phyloP scores from a whole-genome alignment of 305 asterid genomes.

The Solanum hybrid region DNA sequence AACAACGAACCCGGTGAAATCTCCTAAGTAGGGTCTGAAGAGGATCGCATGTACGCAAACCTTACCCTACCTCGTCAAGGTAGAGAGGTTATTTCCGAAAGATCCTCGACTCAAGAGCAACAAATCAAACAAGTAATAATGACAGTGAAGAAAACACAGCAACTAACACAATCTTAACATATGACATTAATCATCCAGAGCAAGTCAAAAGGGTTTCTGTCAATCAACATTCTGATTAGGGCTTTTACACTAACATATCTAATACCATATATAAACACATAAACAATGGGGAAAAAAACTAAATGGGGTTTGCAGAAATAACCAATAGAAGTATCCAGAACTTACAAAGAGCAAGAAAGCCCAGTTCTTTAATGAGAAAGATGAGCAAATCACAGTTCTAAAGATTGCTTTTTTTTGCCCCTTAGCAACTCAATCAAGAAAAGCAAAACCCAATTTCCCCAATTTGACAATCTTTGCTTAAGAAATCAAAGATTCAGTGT shows the following conservation, averaged over 20 bases:
- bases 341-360: constrained; percentile 11
- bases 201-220: background rate
- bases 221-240: background rate
- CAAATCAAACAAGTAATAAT: background rate
- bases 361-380: background rate
- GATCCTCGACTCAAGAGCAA: background rate
- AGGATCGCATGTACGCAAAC: background rate
- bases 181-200: background rate
- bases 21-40: background rate
- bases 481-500: background rate
- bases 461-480: background rate
- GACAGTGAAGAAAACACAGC: background rate
- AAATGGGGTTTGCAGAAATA: background rate
- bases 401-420: constrained; percentile 1
- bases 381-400: constrained; percentile 7
- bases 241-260: background rate
- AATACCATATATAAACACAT: background rate
- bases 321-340: background rate
- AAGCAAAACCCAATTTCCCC: constrained; percentile 1
- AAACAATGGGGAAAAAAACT: background rate
- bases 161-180: background rate
- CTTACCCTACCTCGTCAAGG: background rate
- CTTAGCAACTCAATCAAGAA: background rate
- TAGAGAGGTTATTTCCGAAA: background rate
- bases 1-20: background rate